phyloP scores from a whole-genome alignment of 257 asterid species.

The Gardenia jasminoides region DNA sequence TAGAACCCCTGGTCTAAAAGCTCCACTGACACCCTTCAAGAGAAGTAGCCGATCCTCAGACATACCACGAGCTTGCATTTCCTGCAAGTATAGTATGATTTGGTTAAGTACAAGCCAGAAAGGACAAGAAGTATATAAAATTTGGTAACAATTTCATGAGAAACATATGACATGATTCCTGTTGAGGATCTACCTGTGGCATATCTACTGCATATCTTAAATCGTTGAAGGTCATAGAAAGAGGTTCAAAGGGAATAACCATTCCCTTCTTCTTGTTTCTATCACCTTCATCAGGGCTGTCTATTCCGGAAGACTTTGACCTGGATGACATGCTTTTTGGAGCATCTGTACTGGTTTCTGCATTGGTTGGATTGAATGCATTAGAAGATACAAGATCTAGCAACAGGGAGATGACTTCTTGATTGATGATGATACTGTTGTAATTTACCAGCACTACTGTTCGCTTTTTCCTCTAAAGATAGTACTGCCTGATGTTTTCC shows the following conservation, averaged over 20 bases:
- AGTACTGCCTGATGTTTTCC: slow-evolving; percentile 59
- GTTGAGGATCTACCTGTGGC: slow-evolving; percentile 51
- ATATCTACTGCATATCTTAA: slow-evolving; percentile 75
- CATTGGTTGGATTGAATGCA: neutral
- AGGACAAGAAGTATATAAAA: too few relatives aligned
- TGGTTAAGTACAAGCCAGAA: neutral
- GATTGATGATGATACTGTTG: slow-evolving; percentile 34
- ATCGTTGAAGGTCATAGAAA: slow-evolving; percentile 72
- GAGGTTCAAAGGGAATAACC: slow-evolving; percentile 90
- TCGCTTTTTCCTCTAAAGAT: slow-evolving; percentile 33
- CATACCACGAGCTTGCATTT: slow-evolving; percentile 68
- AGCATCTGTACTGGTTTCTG: neutral
- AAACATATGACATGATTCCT: too few relatives aligned
- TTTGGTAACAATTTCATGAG: neutral
- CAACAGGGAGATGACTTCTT: slow-evolving; percentile 5
- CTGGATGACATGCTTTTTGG: slow-evolving; percentile 5
- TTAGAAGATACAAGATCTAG: neutral
- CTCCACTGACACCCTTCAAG: slow-evolving; percentile 70
- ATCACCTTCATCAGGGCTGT: neutral
- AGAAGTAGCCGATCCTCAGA: slow-evolving; percentile 58
- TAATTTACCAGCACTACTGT: slow-evolving; percentile 25
- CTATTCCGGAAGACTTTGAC: slow-evolving; percentile 2
- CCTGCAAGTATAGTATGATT: slow-evolving; percentile 37
- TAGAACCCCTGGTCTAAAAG: slow-evolving; percentile 81
- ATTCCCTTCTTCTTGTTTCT: slow-evolving; percentile 78